Evolutionary conservation across 2,329 filamentous ascomycete genomes (phyloP).

Genomic region (Sarocladium kiliense): DNA sequence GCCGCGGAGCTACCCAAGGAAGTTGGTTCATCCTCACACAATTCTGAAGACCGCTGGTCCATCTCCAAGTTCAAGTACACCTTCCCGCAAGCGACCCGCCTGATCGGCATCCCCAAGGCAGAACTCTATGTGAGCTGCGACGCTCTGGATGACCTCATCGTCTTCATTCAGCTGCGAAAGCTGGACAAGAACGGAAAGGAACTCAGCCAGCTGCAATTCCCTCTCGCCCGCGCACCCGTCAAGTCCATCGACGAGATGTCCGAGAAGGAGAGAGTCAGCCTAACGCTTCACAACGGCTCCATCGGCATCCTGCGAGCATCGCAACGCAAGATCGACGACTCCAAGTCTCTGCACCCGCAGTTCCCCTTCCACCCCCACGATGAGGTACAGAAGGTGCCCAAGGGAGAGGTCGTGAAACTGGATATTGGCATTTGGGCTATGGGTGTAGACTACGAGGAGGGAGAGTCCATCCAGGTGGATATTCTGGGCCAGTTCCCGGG

Average conservation of each 20-base stretch:
- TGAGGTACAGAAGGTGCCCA: conserved; percentile 31
- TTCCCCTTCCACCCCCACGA: conserved; percentile 32
- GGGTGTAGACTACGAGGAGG: conserved; percentile 37
- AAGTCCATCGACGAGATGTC: conserved; percentile 21
- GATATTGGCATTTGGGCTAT: conserved; percentile 44
- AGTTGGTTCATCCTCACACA: conserved; percentile 18
- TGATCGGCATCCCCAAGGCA: conserved; percentile 43
- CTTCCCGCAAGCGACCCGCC: conserved; percentile 30
- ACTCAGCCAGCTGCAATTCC: conserved; percentile 37
- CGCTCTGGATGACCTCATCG: conserved; percentile 36
- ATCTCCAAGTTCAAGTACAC: conserved; percentile 30
- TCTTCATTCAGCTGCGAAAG: conserved; percentile 40
- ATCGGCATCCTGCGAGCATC: conserved; percentile 39
- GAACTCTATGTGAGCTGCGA: conserved; percentile 38
- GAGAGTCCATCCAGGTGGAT: conserved; percentile 3
- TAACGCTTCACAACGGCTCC: conserved; percentile 36
- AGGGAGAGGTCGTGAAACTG: conserved; percentile 35
- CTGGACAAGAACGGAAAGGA: conserved; percentile 34
- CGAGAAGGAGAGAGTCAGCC: conserved; percentile 29
- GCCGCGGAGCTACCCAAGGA: neutral
- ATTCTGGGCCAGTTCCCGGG: neutral
- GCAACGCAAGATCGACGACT: conserved; percentile 30
- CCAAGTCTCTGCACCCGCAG: conserved; percentile 24
- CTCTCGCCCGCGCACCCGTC: conserved; percentile 22
- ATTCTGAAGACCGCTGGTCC: conserved; percentile 17